Evolutionary conservation across 495 filamentous ascomycete species (phyloP), one percentile per base, ranked within the genome.

Genomic region (Trichoderma erinaceum): DNA sequence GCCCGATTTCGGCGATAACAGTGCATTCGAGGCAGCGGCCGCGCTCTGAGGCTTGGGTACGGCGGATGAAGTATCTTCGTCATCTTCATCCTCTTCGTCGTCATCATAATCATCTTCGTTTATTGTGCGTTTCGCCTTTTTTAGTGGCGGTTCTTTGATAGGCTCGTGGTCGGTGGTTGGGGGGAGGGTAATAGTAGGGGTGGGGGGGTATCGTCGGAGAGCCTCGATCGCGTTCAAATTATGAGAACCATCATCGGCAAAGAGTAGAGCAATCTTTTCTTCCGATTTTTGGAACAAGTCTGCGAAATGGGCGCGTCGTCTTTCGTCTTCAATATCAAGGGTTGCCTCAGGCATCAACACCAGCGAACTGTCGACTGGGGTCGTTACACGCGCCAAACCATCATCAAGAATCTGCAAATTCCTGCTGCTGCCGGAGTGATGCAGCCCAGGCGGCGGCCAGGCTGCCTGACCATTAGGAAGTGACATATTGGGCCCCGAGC

Each of bases 71-170:
- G 75, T 73, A 63, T 83, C 79, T 16, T 84, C 82, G 3, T 88
- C 86, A 7, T 85, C 84, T 0, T 88, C 83, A 21, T 87, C 87
- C 4, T 91, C 89, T 56, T 96, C 92, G 63, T 96, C 92, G 68
- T 97, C 91, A 63, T 90, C 91, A 72, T 92, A 92, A 76, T 90
- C 87, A 68, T 89, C 89, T 69, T 92, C 90, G 72, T 92, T 88
- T 71, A 86, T 85, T 73, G 83, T 78, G 72, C 84, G 80, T 72
- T 82, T 84, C 12, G 79, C 80, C 67, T 78, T 74, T 70, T 83
- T 83, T 63, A 76, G 74, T 66, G 81, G 80, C 67, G 79, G 81
- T 69, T 83, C 81, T 67, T 80, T 73, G 63, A 79, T 75, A 12
- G 78, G 77, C 64, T 78, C 69, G 70, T 82, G 80, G 70, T 83